Base-by-base conservation (phyloP, 2,329 filamentous ascomycete genomes). In the Metarhizium humberi region DNA sequence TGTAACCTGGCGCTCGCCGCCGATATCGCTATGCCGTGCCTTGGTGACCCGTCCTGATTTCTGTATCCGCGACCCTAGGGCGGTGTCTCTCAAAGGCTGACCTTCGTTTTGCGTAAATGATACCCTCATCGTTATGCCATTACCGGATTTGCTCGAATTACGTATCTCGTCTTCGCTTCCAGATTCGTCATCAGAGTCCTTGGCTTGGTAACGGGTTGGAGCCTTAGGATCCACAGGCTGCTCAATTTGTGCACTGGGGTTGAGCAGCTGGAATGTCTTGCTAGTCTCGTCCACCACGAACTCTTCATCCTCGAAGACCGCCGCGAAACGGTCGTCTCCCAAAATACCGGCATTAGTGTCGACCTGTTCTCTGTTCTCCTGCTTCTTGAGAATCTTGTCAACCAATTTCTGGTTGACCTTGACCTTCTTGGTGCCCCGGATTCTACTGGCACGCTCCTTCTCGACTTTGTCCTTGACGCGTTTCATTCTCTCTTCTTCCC, bases 391-490 rank as follows among this genome's bases (percentile, higher is more conserved):
- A 61, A 82, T 81, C 69, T 88, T 90, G 67, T 92, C 87, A 57
- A 88, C 88, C 60, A 88, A 71, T 60, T 81, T 86, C 66, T 91
- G 84, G 70, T 99, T 99, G 74, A 99, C 91, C 78, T 96, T 97
- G 76, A 95, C 87, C 78, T 96, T 96, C 77, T 96, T 96, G 72
- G 86, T 90, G 60, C 92, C 92, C 63, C 94, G 84, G 66, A 99
- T 97, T 62, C 94, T 83, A 69, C 86, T 95, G 66, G 94, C 90
- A n/a, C 94, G 85, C 73, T 97, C 92, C 74, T 96, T 96, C 67
- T 96, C 90, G 60, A 99, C 90, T 79, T 92, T 96, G 67, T 95
- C 90, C 71, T 92, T 90, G 63, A 99, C 85, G 61, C 88, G 86
- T 78, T 95, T 96, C 58, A 86, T 85, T 56, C 91, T 82, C 70